Base-by-base conservation (phyloP, 2,329 filamentous ascomycete species). In the Aureobasidium sp. region DNA sequence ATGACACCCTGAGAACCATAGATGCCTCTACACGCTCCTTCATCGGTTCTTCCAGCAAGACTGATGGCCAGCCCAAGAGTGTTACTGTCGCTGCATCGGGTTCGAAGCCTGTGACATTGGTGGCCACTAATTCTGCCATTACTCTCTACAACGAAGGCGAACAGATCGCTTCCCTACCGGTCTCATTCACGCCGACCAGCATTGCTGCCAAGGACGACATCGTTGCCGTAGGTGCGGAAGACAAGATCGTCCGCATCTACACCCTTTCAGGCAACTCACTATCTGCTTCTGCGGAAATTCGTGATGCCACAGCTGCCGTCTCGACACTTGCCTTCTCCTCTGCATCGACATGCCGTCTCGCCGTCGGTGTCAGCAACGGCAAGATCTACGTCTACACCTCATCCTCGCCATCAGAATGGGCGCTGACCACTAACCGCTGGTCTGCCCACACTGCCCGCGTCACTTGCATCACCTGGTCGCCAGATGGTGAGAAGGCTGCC, bases 281-380 rank as follows among this genome's bases (percentile, higher is more conserved):
- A 63, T 78, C 76, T 24, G 71, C 73, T 10, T 72, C 74, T 12
- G 71, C 83, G 46, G 82, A 85, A 41, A 80, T 94, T 32, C 84
- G 83, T 61, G 86, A 85, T 67, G 86, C 88, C 48, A 88, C 87
- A 2, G 84, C 89, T 17, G 82, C 83, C 17, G 85, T 96, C 65
- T 91, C 92, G 1, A 82, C 87, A 0, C 80, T 99, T n/a, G 80
- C 90, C 1, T 97, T 97, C 77, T 94, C 92, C 2, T 80, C 82
- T 4, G 83, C 88, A 67, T 91, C 90, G n/a, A 80, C 83, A 1
- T 50, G 37, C 5, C 82, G 89, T 64, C 81, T 99, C 50, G 93
- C 92, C 0, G 89, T 86, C 2, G 94, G 94, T 60, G 91, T 91
- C 70, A 83, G 87, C 32, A 85, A 87, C 2, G 94, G 94, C 65